Percentiles rank a stretch among this genome's conserved stretches.
Conservation (phyloP, 2,329 filamentous ascomycete genomes). For the Colletotrichum sp. region DNA sequence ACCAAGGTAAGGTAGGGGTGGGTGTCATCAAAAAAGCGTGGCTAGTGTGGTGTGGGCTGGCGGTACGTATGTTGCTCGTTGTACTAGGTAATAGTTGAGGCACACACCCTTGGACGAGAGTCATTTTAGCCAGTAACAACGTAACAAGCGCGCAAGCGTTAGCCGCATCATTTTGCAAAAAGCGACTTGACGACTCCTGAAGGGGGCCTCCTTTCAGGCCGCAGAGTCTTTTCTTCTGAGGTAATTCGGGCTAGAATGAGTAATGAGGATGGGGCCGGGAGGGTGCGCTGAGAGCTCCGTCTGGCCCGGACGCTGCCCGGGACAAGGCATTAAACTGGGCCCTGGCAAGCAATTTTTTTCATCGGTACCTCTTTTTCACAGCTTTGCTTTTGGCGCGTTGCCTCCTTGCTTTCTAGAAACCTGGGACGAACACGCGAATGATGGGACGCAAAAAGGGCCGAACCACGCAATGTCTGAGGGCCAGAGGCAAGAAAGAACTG, state of each 20-base stretch:
- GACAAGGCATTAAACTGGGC: conserved; percentile 20
- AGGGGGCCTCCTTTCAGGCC: not conserved
- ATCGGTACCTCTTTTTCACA: not conserved
- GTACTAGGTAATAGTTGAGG: not conserved
- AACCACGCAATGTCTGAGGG: conserved; percentile 3
- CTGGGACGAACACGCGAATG: not conserved
- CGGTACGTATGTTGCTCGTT: not conserved
- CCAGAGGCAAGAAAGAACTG: conserved; percentile 6
- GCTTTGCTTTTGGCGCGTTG: not conserved
- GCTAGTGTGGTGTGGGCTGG: not conserved
- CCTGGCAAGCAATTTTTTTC: conserved; percentile 8
- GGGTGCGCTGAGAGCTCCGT: conserved; percentile 18
- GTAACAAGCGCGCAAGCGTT: not conserved
- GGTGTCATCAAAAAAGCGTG: not conserved
- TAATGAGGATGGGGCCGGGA: conserved; percentile 18
- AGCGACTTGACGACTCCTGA: not conserved
- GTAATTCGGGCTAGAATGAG: conserved; percentile 15
- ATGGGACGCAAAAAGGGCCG: conserved; percentile 2
- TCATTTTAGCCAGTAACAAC: not conserved
- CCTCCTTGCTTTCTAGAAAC: not conserved
- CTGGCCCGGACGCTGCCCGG: conserved; percentile 18
- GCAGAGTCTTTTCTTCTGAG: not conserved
- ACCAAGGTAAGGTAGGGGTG: not conserved
- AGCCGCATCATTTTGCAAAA: not conserved
- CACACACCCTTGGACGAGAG: not conserved